Percentiles rank a stretch among this genome's conserved stretches.
Conservation (phyloP, 2,329 filamentous ascomycete genomes). For the Exophiala oligosperma region DNA sequence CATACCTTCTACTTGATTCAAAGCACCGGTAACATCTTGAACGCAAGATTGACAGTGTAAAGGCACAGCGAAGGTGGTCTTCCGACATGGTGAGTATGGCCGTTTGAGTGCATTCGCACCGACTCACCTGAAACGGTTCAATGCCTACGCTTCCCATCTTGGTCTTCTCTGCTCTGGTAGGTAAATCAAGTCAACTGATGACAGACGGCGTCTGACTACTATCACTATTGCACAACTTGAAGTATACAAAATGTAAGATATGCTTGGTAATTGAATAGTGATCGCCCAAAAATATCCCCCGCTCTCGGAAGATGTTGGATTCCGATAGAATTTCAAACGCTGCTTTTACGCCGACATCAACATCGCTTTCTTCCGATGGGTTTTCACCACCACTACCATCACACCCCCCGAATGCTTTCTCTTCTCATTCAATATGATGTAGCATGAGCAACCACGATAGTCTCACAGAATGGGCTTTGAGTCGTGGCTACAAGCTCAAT, state of each 20-base stretch:
- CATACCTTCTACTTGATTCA: slow-evolving; percentile 70
- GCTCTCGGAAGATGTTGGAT: background rate
- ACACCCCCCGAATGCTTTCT: background rate
- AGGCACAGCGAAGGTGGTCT: slow-evolving; percentile 94
- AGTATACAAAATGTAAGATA: background rate
- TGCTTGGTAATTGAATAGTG: background rate
- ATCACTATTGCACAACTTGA: background rate
- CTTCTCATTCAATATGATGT: background rate
- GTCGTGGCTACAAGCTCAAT: slow-evolving; percentile 3
- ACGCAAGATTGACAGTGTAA: slow-evolving; percentile 89
- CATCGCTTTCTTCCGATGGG: no score
- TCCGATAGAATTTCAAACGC: no score
- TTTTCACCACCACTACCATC: no score
- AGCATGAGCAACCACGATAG: background rate
- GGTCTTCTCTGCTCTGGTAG: background rate
- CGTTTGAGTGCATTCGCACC: slow-evolving; percentile 22
- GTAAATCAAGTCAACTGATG: no score
- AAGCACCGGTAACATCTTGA: slow-evolving; percentile 76
- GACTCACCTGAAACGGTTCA: slow-evolving; percentile 47
- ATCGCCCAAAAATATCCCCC: background rate
- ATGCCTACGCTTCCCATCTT: slow-evolving; percentile 35
- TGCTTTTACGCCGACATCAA: no score
- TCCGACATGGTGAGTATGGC: slow-evolving; percentile 9
- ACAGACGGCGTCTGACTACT: background rate
- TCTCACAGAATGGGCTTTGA: slow-evolving; percentile 7